Evolutionary conservation across 1,284 basidiomycete genomes (phyloP).

Genomic region (Cutaneotrichosporon mucoides): DNA sequence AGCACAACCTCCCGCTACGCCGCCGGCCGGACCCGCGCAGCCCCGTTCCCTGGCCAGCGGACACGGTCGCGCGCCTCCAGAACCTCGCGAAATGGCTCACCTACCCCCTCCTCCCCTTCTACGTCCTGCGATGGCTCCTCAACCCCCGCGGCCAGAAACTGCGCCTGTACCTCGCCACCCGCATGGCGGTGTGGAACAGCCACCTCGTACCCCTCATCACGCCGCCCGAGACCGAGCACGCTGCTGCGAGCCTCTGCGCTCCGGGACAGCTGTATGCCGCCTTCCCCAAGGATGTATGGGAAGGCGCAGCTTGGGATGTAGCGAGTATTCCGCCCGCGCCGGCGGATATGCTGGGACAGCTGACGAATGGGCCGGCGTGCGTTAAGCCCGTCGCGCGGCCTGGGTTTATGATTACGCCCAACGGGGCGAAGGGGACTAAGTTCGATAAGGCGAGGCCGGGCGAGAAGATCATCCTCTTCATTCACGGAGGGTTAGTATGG

Average conservation of each 20-base stretch:
- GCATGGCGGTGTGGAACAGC: background rate
- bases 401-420: conserved; percentile 23
- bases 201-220: background rate
- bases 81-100: background rate
- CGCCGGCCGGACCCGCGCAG: background rate
- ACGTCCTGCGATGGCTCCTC: background rate
- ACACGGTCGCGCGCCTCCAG: background rate
- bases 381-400: background rate
- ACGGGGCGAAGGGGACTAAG: conserved; percentile 2
- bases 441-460: conserved; percentile 12
- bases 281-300: background rate
- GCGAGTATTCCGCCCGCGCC: background rate
- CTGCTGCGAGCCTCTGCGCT: background rate
- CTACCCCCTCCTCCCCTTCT: conserved; percentile 2
- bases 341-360: background rate
- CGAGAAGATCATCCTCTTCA: conserved; percentile 31
- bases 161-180: background rate
- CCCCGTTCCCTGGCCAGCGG: background rate
- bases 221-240: background rate
- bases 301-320: background rate
- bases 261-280: background rate
- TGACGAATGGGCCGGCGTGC: background rate
- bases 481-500: conserved; percentile 15
- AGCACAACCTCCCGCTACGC: no score
- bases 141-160: background rate